phyloP scores from a whole-genome alignment of 192 early-diverging fungal genomes.

The Backusella morwellensis region DNA sequence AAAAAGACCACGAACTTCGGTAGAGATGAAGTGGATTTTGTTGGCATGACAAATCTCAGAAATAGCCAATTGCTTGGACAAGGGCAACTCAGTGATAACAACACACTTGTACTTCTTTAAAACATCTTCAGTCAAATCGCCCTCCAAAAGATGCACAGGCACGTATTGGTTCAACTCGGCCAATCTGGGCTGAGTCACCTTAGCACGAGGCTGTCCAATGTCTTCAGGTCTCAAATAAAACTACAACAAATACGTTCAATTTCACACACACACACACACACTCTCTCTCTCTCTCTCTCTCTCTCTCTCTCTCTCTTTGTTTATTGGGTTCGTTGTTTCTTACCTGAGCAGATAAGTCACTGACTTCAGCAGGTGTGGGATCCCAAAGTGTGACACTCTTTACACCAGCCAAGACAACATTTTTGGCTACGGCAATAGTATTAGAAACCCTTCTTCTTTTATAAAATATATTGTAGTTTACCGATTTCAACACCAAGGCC shows the following conservation, averaged over 20 bases:
- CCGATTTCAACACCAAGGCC: conserved; percentile 98
- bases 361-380: conserved; percentile 64
- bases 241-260: conserved; percentile 42
- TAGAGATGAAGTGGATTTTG: conserved; percentile 83
- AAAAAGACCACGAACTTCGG: conserved; percentile 90
- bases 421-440: conserved; percentile 72
- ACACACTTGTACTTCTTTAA: conserved; percentile 62
- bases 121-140: conserved; percentile 67
- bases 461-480: conserved; percentile 30
- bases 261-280: not conserved
- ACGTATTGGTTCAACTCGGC: conserved; percentile 98
- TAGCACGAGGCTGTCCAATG: conserved; percentile 83
- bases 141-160: conserved; percentile 82
- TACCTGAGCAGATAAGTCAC: conserved; percentile 91
- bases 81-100: conserved; percentile 81
- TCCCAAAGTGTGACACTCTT: conserved; percentile 98
- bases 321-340: not conserved
- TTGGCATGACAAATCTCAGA: conserved; percentile 77
- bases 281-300: too few relatives aligned
- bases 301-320: not conserved
- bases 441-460: not conserved
- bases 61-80: conserved; percentile 78
- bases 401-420: conserved; percentile 97
- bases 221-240: conserved; percentile 87
- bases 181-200: conserved; percentile 72